Conservation (phyloP, 1,139 yeast species). For the Pichia sp. region DNA sequence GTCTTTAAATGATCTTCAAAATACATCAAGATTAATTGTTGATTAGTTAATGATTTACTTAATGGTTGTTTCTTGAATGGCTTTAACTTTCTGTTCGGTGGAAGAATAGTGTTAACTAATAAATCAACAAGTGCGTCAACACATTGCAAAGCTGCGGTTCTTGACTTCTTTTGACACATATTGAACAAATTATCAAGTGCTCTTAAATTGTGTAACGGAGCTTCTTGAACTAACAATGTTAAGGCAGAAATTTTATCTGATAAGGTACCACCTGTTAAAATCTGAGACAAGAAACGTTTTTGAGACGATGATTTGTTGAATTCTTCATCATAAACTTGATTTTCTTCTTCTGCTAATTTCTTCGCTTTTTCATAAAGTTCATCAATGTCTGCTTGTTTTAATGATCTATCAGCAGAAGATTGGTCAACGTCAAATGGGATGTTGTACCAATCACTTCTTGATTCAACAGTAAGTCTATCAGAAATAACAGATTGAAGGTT, state of each 20-base stretch:
- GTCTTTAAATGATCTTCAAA: constrained; percentile 89
- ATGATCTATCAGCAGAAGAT: constrained; percentile 34
- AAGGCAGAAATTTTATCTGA: constrained; percentile 95
- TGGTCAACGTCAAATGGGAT: constrained; percentile 37
- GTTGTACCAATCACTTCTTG: constrained; percentile 77
- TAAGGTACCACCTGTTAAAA: constrained; percentile 89
- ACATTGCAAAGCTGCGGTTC: constrained; percentile 92
- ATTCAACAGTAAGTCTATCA: constrained; percentile 57
- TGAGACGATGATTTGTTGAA: constrained; percentile 82
- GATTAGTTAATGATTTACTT: constrained; percentile 42
- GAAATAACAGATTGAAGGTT: constrained; percentile 55
- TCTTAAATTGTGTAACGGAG: constrained; percentile 86
- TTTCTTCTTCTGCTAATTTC: constrained; percentile 65
- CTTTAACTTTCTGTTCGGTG: constrained; percentile 72
- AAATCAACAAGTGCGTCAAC: constrained; percentile 89
- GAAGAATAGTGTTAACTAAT: constrained; percentile 70
- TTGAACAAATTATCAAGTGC: constrained; percentile 76
- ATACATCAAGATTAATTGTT: constrained; percentile 69
- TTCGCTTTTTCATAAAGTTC: constrained; percentile 67
- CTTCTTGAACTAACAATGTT: constrained; percentile 89
- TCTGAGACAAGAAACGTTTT: constrained; percentile 84
- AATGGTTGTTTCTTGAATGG: constrained; percentile 80
- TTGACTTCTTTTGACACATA: constrained; percentile 86
- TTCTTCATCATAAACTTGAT: constrained; percentile 69
- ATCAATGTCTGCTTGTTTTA: constrained; percentile 52